Conservation (phyloP, 768 basidiomycete genomes). For the Paxillus ammoniavirescens region DNA sequence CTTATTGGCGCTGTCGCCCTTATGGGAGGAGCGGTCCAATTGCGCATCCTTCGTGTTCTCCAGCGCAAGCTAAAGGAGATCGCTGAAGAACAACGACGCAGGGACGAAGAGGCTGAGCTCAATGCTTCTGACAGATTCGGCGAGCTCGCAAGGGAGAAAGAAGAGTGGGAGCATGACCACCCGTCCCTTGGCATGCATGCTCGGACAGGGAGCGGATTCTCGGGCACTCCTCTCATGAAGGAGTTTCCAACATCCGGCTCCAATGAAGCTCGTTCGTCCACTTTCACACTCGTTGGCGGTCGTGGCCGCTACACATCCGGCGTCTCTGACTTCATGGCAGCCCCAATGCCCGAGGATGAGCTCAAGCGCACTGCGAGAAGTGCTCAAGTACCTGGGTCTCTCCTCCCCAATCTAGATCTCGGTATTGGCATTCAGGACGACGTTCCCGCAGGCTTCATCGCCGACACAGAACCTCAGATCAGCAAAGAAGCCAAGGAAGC, state of each 20-base stretch:
- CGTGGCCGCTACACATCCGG: conserved; percentile 64
- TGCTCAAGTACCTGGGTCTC: conserved; percentile 49
- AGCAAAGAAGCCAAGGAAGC: conserved; percentile 30
- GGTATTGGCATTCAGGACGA: conserved; percentile 73
- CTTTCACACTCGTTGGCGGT: conserved; percentile 48
- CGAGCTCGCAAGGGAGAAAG: conserved; percentile 63
- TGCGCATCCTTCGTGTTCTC: conserved; percentile 80
- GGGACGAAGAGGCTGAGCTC: conserved; percentile 73
- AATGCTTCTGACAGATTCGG: conserved; percentile 70
- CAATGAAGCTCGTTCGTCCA: conserved; percentile 39
- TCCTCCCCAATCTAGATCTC: conserved; percentile 70
- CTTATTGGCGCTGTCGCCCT: conserved; percentile 80
- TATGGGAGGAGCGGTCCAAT: conserved; percentile 88
- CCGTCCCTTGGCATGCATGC: conserved; percentile 60
- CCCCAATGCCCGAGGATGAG: conserved; percentile 62
- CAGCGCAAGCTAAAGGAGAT: conserved; percentile 80
- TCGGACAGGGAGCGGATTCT: conserved; percentile 61
- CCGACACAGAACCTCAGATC: conserved; percentile 37
- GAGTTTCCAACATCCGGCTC: conserved; percentile 54
- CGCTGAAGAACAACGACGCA: conserved; percentile 65
- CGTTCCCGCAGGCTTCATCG: conserved; percentile 69
- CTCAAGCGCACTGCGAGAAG: conserved; percentile 48
- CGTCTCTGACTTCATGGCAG: conserved; percentile 71
- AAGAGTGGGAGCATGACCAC: conserved; percentile 87
- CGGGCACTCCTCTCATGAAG: conserved; percentile 66